phyloP scores from a whole-genome alignment of 495 filamentous ascomycete genomes.

The Penicillium robsamsonii region DNA sequence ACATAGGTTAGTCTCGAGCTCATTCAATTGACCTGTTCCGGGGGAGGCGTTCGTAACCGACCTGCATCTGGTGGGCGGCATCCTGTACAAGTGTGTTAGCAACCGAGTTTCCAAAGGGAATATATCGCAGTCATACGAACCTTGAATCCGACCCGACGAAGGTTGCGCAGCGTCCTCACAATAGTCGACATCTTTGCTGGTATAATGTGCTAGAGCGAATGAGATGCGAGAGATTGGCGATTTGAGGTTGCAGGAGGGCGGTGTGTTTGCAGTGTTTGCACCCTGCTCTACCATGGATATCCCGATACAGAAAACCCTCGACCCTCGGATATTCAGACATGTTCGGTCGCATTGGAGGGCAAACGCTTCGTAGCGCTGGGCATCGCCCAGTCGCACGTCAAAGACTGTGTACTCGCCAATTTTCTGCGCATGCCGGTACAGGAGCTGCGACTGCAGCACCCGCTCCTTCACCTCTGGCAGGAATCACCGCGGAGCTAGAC shows the following conservation, averaged over 20 bases:
- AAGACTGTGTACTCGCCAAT: slow-evolving; percentile 39
- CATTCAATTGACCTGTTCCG: slow-evolving; percentile 8
- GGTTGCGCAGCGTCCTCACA: slow-evolving; percentile 77
- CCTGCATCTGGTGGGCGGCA: slow-evolving; percentile 88
- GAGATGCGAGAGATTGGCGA: slow-evolving; percentile 22
- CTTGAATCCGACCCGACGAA: slow-evolving; percentile 84
- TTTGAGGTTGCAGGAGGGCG: slow-evolving; percentile 21
- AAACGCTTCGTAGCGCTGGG: slow-evolving; percentile 36
- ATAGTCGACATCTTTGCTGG: slow-evolving; percentile 81
- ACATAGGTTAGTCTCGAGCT: slow-evolving; percentile 24
- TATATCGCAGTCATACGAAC: slow-evolving; percentile 41
- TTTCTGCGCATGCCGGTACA: slow-evolving; percentile 35
- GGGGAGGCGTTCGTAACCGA: slow-evolving; percentile 42
- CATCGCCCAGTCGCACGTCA: slow-evolving; percentile 32
- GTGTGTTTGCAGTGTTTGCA: slow-evolving; percentile 46
- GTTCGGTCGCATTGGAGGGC: slow-evolving; percentile 44
- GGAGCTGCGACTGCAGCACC: slow-evolving; percentile 26
- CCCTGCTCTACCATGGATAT: slow-evolving; percentile 4
- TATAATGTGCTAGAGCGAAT: slow-evolving; percentile 24
- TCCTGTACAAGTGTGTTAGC: slow-evolving; percentile 58
- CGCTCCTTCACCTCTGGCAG: slow-evolving; percentile 40
- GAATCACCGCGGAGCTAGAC: slow-evolving; percentile 79
- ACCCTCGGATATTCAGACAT: slow-evolving; percentile 19
- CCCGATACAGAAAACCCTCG: slow-evolving; percentile 27
- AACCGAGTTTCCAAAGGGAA: background rate